Conservation (phyloP, 192 early-diverging fungal species). For the Podila horticola region DNA sequence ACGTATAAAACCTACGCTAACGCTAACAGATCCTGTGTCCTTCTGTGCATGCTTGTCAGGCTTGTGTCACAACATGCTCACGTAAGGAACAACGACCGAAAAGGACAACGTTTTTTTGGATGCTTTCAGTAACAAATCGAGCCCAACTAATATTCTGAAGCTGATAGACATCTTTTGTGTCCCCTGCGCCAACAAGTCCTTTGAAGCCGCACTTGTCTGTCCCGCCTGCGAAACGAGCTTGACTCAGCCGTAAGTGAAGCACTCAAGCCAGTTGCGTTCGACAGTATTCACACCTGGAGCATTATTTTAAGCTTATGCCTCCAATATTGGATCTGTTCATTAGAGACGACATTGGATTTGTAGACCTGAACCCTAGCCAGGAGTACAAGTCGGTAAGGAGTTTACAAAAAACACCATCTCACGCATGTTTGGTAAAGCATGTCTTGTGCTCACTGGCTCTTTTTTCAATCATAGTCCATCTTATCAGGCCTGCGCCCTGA, state of each 20-base stretch:
- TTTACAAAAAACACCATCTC: background rate
- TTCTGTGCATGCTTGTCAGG: constrained; percentile 25
- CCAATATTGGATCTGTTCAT: background rate
- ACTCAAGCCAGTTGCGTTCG: too few species aligned
- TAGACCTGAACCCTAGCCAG: constrained; percentile 67
- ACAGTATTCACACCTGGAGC: too few species aligned
- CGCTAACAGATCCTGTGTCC: background rate
- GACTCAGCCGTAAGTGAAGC: constrained; percentile 54
- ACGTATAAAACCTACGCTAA: background rate
- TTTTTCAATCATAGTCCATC: constrained; percentile 53
- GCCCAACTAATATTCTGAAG: background rate
- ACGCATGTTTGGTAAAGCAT: background rate
- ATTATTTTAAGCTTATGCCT: background rate
- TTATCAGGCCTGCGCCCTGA: constrained; percentile 74
- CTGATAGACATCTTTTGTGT: constrained; percentile 74
- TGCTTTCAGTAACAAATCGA: too few species aligned
- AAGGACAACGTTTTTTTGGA: too few species aligned
- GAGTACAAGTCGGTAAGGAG: constrained; percentile 68
- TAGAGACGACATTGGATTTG: constrained; percentile 67
- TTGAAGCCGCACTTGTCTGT: constrained; percentile 62
- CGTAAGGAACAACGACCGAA: too few species aligned
- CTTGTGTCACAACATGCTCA: constrained; percentile 74
- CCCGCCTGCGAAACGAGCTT: constrained; percentile 71
- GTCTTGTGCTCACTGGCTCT: background rate
- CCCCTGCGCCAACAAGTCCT: constrained; percentile 62